Base-by-base conservation (phyloP, 495 filamentous ascomycete genomes). In the Annulohypoxylon nitens region DNA sequence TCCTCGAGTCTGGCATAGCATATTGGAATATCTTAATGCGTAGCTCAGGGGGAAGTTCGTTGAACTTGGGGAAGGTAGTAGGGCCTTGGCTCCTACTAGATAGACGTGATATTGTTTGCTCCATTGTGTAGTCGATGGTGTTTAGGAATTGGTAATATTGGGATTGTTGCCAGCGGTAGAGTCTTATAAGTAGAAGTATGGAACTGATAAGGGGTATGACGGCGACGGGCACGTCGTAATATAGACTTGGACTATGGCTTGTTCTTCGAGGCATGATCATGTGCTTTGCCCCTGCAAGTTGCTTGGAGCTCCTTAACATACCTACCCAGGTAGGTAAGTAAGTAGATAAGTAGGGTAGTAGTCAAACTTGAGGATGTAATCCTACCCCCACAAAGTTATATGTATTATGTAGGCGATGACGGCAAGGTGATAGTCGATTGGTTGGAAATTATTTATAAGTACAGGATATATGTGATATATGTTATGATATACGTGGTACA, bases 21-120 rank as follows among this genome's bases (percentile, higher is more conserved):
- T 77, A 23, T 48, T 78, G 69, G 81, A 82, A 86, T 48, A 87
- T 83, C 47, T 79, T 79, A 43, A 85, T 79, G 11, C 85, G 83
- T 55, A 87, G 70, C 71, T 87, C 84, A 37, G 81, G 51, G 6
- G 85, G 84, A 14, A 87, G 83, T 16, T 69, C 30, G 55, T 77
- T 43, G 72, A 87, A 87, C 55, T 72, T 72, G 50, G 63, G 67
- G 76, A 86, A 86, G 39, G 66, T 70, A 10, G 63, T 62, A n/a
- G 55, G 62, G n/a, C 33, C 20, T 50, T 53, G 66, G 14, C 34
- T 25, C 12, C 58, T 69, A 11, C 7, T 70, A 33, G 72, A 70
- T 23, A 73, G 57, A 23, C 59, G 43, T 59, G 75, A 67, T 20
- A 61, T 45, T 20, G 65, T 72, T 11, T 45, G 63, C 18, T 77